Evolutionary conservation across 352 stramenopile species (phyloP).

Genomic region (Globisporangium camurandrum): DNA sequence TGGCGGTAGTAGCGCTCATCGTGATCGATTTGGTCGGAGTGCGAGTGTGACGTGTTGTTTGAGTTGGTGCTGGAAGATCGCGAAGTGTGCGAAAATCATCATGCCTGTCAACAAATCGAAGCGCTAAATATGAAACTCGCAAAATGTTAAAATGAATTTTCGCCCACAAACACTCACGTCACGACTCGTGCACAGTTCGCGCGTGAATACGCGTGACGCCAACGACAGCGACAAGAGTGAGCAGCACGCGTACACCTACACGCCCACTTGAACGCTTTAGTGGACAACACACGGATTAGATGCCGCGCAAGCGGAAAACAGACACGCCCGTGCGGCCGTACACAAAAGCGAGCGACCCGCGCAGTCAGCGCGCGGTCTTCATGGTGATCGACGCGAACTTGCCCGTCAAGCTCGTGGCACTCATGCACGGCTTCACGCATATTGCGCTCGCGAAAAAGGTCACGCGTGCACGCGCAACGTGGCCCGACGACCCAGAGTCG

Average conservation of each 20-base stretch:
- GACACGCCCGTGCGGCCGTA: constrained; percentile 1
- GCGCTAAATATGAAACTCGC: too few relatives aligned
- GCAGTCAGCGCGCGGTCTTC: background rate
- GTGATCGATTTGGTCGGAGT: too few relatives aligned
- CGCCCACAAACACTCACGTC: too few relatives aligned
- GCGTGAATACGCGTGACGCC: too few relatives aligned
- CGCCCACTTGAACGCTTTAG: background rate
- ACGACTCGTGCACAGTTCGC: too few relatives aligned
- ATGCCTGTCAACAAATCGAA: too few relatives aligned
- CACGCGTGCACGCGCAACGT: background rate
- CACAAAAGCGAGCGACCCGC: constrained; percentile 1
- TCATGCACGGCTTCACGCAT: constrained; percentile 1
- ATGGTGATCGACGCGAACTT: constrained; percentile 1
- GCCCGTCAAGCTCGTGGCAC: background rate
- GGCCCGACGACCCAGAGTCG: background rate
- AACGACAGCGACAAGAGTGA: too few relatives aligned
- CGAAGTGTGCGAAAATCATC: too few relatives aligned
- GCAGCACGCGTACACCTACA: background rate
- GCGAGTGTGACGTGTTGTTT: background rate
- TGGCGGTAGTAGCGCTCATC: background rate
- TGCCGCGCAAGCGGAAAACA: background rate
- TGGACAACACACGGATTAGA: too few relatives aligned
- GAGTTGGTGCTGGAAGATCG: too few relatives aligned
- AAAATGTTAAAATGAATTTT: too few relatives aligned
- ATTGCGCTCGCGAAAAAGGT: background rate